Evolutionary conservation across 2,329 filamentous ascomycete species (phyloP).

Genomic region (Monosporascus sp.): DNA sequence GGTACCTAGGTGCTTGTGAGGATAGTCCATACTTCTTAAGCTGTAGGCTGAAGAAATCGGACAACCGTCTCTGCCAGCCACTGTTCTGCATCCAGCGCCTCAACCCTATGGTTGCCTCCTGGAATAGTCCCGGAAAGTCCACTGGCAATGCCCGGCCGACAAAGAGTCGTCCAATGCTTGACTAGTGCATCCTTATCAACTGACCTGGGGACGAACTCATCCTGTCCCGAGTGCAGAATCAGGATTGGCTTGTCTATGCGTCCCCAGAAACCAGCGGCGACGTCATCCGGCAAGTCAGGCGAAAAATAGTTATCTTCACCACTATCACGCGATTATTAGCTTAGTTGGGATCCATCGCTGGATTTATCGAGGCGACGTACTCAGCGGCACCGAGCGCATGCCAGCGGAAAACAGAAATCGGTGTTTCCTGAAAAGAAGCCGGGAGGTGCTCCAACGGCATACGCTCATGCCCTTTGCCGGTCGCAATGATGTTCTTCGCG

Average conservation of each 20-base stretch:
- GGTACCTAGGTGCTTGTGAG: too few species aligned
- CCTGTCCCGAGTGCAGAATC: conserved; percentile 59
- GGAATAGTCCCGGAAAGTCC: conserved; percentile 49
- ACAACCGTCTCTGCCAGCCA: conserved; percentile 46
- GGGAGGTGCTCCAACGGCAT: conserved; percentile 46
- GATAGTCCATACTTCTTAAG: background rate
- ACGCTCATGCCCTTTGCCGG: conserved; percentile 49
- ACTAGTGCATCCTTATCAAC: conserved; percentile 57
- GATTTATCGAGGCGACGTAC: conserved; percentile 31
- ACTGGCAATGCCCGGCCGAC: conserved; percentile 39
- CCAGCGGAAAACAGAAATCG: conserved; percentile 49
- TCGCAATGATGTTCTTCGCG: conserved; percentile 50
- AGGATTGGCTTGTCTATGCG: conserved; percentile 54
- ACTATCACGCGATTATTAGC: conserved; percentile 27
- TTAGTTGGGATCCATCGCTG: background rate
- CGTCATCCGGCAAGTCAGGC: conserved; percentile 58
- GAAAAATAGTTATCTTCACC: conserved; percentile 87
- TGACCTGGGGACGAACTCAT: conserved; percentile 56
- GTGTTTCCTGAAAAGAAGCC: conserved; percentile 30
- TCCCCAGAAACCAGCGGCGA: conserved; percentile 61
- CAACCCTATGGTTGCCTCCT: conserved; percentile 46
- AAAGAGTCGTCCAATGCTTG: conserved; percentile 48
- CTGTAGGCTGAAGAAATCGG: conserved; percentile 35
- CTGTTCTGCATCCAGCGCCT: conserved; percentile 37
- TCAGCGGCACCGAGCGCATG: conserved; percentile 44